These are phyloP conservation scores for Colletotrichum karsti DNA, from an alignment of 2,329 filamentous ascomycete genomes.

Conservation along the genomic window DNA sequence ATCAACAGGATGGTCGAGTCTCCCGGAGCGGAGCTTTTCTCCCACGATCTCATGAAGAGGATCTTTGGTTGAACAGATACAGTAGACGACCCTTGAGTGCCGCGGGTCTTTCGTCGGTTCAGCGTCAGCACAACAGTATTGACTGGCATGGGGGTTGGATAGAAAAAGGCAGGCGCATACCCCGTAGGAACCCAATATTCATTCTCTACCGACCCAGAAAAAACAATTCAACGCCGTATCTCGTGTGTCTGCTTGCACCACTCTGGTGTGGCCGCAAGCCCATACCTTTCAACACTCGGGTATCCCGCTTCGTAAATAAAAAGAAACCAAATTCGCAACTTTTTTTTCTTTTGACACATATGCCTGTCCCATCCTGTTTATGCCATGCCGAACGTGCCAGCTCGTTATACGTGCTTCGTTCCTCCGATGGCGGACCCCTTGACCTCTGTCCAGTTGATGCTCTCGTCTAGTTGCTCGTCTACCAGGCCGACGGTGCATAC, in stretches of 20 bases:
- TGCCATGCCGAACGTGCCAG: not conserved
- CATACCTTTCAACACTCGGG: conserved; percentile 23
- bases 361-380: conserved; percentile 25
- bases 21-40: conserved; percentile 75
- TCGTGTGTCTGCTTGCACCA: conserved; percentile 9
- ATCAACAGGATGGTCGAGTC: conserved; percentile 77
- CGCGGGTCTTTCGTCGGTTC: conserved; percentile 41
- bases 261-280: conserved; percentile 5
- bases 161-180: conserved; percentile 29
- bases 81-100: conserved; percentile 16
- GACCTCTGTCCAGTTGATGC: conserved; percentile 93
- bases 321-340: conserved; percentile 27
- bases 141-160: not conserved
- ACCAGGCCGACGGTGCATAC: conserved; percentile 90
- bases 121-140: conserved; percentile 15
- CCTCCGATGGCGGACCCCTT: conserved; percentile 84
- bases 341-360: not conserved
- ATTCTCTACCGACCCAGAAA: conserved; percentile 30
- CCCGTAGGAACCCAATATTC: conserved; percentile 29
- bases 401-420: conserved; percentile 77
- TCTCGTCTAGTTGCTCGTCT: conserved; percentile 87
- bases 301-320: conserved; percentile 31
- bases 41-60: conserved; percentile 69
- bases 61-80: conserved; percentile 63
- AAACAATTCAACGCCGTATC: conserved; percentile 28